Evolutionary conservation across 2,329 filamentous ascomycete species (phyloP).

Genomic region (Polychaeton citri): DNA sequence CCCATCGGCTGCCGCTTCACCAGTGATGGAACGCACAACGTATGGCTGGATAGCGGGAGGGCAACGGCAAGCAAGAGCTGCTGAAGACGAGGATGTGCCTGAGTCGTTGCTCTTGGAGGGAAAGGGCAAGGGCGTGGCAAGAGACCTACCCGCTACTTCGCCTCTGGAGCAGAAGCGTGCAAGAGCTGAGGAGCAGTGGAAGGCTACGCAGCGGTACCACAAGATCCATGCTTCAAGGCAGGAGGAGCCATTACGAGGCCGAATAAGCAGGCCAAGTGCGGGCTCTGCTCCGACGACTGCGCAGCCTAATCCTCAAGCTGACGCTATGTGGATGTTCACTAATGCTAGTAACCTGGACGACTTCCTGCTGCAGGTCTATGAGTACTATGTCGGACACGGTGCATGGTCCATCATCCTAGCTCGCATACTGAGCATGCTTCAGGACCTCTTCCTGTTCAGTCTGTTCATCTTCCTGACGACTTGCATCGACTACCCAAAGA

Average conservation of each 20-base stretch:
- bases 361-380: constrained; percentile 75
- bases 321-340: constrained; percentile 83
- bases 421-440: constrained; percentile 60
- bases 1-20: constrained; percentile 4
- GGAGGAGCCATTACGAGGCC: constrained; percentile 4
- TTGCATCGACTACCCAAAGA: constrained; percentile 67
- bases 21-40: constrained; percentile 22
- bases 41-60: constrained; percentile 24
- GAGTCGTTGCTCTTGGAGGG: constrained; percentile 48
- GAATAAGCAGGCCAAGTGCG: constrained; percentile 3
- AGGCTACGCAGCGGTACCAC: constrained; percentile 32
- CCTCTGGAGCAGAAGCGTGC: constrained; percentile 5
- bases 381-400: constrained; percentile 72
- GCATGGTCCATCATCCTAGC: constrained; percentile 73
- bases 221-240: constrained; percentile 22
- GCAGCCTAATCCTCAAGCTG: constrained; percentile 51
- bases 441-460: constrained; percentile 67
- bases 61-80: constrained; percentile 16
- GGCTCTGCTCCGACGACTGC: constrained; percentile 21
- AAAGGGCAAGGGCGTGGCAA: constrained; percentile 16
- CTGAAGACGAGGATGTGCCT: constrained; percentile 51
- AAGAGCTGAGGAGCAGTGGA: constrained; percentile 35
- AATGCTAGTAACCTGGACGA: constrained; percentile 82
- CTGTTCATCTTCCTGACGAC: constrained; percentile 74
- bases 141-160: constrained; percentile 3